Base-by-base conservation (phyloP, 1,284 basidiomycete genomes). In the Golubevia sp. region DNA sequence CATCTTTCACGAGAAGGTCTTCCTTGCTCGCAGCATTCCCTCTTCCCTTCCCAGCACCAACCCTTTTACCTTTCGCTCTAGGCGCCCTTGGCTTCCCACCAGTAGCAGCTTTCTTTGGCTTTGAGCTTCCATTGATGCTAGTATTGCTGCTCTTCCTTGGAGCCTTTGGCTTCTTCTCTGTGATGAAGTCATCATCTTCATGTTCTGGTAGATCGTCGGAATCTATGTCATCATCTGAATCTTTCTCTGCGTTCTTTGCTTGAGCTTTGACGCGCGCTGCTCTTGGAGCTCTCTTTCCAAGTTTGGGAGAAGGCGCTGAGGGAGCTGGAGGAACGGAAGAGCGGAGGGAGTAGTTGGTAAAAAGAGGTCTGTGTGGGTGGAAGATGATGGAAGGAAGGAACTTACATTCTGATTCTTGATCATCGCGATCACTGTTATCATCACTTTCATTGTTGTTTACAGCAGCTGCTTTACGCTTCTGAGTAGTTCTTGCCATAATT, bases 1-100 rank as follows among this genome's bases (percentile, higher is more conserved):
- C 80, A 11, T 75, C 67, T 24, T 71, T 71, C 66, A 79, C 74
- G 49, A 66, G 64, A 0, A 79, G 68, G 54, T 77, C 73, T 57
- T 75, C 75, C 58, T 67, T 71, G 63, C 62, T 79, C 24, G 65
- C 70, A 53, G 67, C 62, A 25, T 66, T 34, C 34, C 72, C 65
- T 8, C 44, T 44, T 34, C 58, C 56, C 58, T 59, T n/a, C 38
- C 20, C 44, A 24, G 20, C 52, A 18, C 57, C 67, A 5, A 30
- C 56, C 15, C 15, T 57, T 48, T 11, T 61, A 20, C 2, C n/a
- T n/a, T n/a, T n/a, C n/a, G n/a, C n/a, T n/a, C n/a, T n/a, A n/a
- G n/a, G n/a, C n/a, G n/a, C n/a, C n/a, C n/a, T n/a, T n/a, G n/a
- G n/a, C n/a, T n/a, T n/a, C n/a, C n/a, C n/a, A n/a, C n/a, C n/a